These are phyloP conservation scores for Dissophora ornata DNA, from an alignment of 192 early-diverging fungal genomes.

Conservation along the genomic window DNA sequence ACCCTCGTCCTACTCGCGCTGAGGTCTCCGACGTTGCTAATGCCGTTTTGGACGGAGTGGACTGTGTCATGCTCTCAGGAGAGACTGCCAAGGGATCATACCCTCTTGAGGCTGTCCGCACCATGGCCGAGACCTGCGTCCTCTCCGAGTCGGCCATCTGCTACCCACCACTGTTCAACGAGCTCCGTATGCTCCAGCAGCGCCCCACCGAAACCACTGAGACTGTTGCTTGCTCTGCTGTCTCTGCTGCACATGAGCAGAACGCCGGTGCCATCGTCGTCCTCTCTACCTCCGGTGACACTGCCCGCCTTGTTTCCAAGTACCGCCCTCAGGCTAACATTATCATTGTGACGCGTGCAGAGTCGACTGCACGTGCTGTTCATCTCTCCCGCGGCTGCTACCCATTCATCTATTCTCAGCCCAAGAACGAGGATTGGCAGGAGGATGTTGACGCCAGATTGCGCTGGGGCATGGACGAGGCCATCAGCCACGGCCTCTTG, in stretches of 20 bases:
- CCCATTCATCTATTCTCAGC: constrained; percentile 76
- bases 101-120: constrained; percentile 88
- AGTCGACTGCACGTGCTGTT: constrained; percentile 75
- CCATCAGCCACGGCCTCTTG: constrained; percentile 63
- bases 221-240: constrained; percentile 92
- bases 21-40: constrained; percentile 99
- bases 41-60: constrained; percentile 96
- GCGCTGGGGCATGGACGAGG: constrained; percentile 81
- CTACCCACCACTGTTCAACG: constrained; percentile 94
- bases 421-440: constrained; percentile 77
- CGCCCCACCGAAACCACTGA: constrained; percentile 89
- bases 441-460: constrained; percentile 85
- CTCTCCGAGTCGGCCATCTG: constrained; percentile 94
- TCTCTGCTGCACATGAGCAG: constrained; percentile 83
- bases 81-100: constrained; percentile 97
- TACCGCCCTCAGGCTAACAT: constrained; percentile 94
- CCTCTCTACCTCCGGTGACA: constrained; percentile 89
- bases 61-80: constrained; percentile 99
- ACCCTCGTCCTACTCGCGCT: constrained; percentile 97
- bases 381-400: constrained; percentile 86
- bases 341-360: constrained; percentile 87
- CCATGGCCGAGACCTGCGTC: constrained; percentile 94
- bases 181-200: constrained; percentile 78
- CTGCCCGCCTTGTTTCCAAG: constrained; percentile 91
- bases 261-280: constrained; percentile 91